Base-by-base conservation (phyloP, 495 filamentous ascomycete genomes). In the Tuber melanosporum region DNA sequence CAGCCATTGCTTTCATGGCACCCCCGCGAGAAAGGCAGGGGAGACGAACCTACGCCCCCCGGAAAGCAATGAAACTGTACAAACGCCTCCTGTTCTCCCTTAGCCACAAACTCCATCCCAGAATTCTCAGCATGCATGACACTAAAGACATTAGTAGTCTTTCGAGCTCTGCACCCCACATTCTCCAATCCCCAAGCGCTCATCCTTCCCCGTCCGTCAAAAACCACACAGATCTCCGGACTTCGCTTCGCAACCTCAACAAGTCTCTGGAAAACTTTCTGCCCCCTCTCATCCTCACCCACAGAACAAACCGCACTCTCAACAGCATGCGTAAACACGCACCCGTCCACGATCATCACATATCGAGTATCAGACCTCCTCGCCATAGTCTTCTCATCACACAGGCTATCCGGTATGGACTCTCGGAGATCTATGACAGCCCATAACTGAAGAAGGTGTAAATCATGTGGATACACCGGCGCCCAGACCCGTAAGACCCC, bases 161-260 rank as follows among this genome's bases (percentile, higher is more conserved):
- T 89, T 78, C 87, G 89, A 45, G 86, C 85, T 79, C 93, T 95
- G 80, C 89, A 91, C 26, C 94, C 93, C 41, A 98, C 88, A 82
- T 94, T 93, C 84, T 98, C 94, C 74, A 99, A 83, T 2, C 93
- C 96, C 95, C 95, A 97, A 0, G 94, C 95, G 71, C 92, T 93
- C 93, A 98, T 94, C 79, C 91, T 89, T 7, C 95, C 95, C 52
- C 88, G 86, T 32, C 91, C 91, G 84, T 99, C 94, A 73, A 97
- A 86, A 3, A 95, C 90, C 22, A 98, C 87, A 79, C 93, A 94
- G 3, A 98, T 89, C 80, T 99, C 96, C 0, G 95, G 96, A 72
- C 87, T 91, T 42, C 90, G 90, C 74, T 93, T 95, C 9, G 93
- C 93, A 76, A 98, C 89, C 76, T 96, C 93, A 44, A 94, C 90